Evolutionary conservation across 805 yeast species (phyloP).

Genomic region (Teunomyces kruisii): DNA sequence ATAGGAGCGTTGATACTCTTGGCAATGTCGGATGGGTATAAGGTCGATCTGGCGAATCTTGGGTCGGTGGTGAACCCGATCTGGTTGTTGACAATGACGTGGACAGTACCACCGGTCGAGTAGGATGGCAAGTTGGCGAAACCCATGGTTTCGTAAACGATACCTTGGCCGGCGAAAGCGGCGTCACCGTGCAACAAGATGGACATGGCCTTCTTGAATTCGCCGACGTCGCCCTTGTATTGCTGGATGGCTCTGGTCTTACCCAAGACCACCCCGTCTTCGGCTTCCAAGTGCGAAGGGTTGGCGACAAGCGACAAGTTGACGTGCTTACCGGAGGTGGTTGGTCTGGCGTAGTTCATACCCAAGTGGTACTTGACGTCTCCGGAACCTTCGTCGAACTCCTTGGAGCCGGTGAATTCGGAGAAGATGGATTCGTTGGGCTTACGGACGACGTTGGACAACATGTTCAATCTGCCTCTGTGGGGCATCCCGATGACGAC

Average conservation of each 20-base stretch:
- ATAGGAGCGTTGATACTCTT: conserved; percentile 96
- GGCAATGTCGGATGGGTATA: conserved; percentile 97
- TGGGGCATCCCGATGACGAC: conserved; percentile 99
- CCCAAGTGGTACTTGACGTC: conserved; percentile 99
- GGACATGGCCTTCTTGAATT: conserved; percentile 82
- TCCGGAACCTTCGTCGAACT: conserved; percentile 95
- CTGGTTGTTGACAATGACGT: conserved; percentile 95
- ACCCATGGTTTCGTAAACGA: conserved; percentile 97
- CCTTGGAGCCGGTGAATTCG: conserved; percentile 89
- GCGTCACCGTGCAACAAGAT: conserved; percentile 98
- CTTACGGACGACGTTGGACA: conserved; percentile 96
- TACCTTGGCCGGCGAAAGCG: conserved; percentile 98
- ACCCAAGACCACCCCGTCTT: conserved; percentile 98
- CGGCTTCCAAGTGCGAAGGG: conserved; percentile 98
- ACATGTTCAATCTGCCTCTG: conserved; percentile 97
- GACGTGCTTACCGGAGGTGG: conserved; percentile 95
- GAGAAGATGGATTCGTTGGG: conserved; percentile 97
- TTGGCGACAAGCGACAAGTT: conserved; percentile 95
- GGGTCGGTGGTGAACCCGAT: conserved; percentile 99
- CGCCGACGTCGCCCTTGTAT: conserved; percentile 82
- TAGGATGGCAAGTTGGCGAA: conserved; percentile 89
- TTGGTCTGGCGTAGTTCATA: conserved; percentile 98
- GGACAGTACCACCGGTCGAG: conserved; percentile 98
- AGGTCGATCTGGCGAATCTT: conserved; percentile 93
- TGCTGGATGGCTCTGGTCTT: conserved; percentile 95